Conservation (phyloP, 208 protist genomes). For the Trypanosoma melophagium region DNA sequence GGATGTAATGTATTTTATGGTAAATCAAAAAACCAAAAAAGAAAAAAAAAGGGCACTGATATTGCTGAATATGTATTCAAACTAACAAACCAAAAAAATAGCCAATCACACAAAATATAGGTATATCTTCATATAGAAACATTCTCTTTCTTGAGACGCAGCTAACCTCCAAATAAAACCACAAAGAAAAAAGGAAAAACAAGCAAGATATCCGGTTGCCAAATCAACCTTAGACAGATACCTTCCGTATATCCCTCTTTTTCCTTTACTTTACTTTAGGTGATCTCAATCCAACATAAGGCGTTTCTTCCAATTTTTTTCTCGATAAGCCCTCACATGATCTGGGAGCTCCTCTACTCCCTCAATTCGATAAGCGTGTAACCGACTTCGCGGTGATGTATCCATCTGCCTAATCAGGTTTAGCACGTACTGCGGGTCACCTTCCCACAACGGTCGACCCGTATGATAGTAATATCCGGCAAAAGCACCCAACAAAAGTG, state of each 20-base stretch:
- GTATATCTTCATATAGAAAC: neutral
- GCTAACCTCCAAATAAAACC: no score
- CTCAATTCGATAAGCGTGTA: conserved; percentile 59
- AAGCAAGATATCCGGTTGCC: no score
- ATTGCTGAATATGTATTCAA: neutral
- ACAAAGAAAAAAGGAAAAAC: no score
- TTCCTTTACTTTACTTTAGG: conserved; percentile 27
- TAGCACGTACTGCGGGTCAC: conserved; percentile 68
- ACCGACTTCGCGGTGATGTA: conserved; percentile 70
- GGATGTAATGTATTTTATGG: no score
- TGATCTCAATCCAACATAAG: conserved; percentile 1
- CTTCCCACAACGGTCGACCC: conserved; percentile 59
- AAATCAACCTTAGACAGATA: neutral
- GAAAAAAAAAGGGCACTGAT: neutral
- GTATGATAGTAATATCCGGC: conserved; percentile 59
- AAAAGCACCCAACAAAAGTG: conserved; percentile 36
- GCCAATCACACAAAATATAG: neutral
- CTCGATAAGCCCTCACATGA: conserved; percentile 53
- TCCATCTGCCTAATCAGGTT: conserved; percentile 65
- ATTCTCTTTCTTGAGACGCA: neutral
- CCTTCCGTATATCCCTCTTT: neutral
- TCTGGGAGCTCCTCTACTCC: conserved; percentile 56
- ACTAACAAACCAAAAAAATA: neutral
- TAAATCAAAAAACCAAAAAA: neutral
- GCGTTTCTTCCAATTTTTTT: conserved; percentile 33